Percentiles rank a stretch among this genome's conserved stretches.
These are phyloP conservation scores for Ophiostoma tasmaniense DNA, from an alignment of 2,329 filamentous ascomycete genomes.

Conservation along the genomic window DNA sequence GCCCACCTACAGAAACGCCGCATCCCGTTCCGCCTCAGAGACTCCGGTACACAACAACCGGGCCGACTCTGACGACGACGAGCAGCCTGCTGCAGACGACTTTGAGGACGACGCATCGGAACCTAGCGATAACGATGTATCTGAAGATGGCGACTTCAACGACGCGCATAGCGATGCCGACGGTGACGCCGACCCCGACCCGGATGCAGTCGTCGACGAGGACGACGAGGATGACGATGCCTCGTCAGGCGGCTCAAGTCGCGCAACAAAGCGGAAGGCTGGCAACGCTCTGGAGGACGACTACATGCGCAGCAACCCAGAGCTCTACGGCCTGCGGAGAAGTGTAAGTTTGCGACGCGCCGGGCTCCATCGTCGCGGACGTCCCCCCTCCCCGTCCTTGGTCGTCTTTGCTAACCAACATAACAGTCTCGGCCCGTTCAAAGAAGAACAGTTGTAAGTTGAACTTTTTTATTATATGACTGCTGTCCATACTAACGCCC, in stretches of 20 bases:
- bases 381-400: not conserved
- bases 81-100: constrained; percentile 27
- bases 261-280: constrained; percentile 64
- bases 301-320: constrained; percentile 83
- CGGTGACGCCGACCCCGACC: constrained; percentile 44
- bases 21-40: constrained; percentile 29
- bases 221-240: constrained; percentile 46
- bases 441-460: constrained; percentile 48
- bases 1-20: constrained; percentile 38
- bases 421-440: constrained; percentile 48
- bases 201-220: constrained; percentile 63
- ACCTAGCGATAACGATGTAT: constrained; percentile 46
- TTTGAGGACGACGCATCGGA: constrained; percentile 36
- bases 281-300: constrained; percentile 60
- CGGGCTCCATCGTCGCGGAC: not conserved
- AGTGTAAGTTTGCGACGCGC: constrained; percentile 55
- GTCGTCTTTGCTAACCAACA: constrained; percentile 27
- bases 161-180: constrained; percentile 28
- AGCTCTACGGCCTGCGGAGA: constrained; percentile 86
- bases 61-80: constrained; percentile 48
- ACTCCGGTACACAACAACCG: constrained; percentile 24
- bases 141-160: constrained; percentile 68
- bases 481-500: constrained; percentile 11
- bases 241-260: constrained; percentile 58
- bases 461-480: too few relatives aligned